Conservation (phyloP, 768 basidiomycete genomes). For the Multifurca ochricompacta region DNA sequence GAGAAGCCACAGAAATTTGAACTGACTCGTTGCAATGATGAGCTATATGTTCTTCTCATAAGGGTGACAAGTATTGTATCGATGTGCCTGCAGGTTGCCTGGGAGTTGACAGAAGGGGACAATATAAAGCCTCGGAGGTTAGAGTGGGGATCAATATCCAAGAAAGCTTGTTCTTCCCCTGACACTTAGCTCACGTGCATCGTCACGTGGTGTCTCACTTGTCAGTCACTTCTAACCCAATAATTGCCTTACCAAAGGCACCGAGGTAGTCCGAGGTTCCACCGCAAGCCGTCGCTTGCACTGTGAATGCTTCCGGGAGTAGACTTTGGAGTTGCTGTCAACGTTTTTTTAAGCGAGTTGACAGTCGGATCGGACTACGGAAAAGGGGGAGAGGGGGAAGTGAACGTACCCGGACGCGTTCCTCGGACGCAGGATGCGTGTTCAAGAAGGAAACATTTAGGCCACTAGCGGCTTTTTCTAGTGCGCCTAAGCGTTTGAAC, state of each 20-base stretch:
- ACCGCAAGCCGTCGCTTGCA: conserved; percentile 49
- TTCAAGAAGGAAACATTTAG: conserved; percentile 50
- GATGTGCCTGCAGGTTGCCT: too few relatives aligned
- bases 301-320: conserved; percentile 50
- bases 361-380: too few relatives aligned
- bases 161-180: too few relatives aligned
- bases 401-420: conserved; percentile 61
- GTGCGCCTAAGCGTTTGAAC: conserved; percentile 55
- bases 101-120: too few relatives aligned
- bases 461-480: conserved; percentile 37
- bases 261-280: conserved; percentile 18
- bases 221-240: background rate
- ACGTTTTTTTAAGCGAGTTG: background rate
- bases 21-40: background rate
- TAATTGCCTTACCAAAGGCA: background rate
- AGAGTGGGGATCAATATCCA: too few relatives aligned
- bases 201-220: background rate
- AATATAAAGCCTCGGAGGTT: too few relatives aligned
- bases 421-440: conserved; percentile 74
- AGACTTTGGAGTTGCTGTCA: conserved; percentile 37
- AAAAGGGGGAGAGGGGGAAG: background rate
- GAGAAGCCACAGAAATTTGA: too few relatives aligned
- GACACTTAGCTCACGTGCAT: background rate
- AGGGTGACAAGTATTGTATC: too few relatives aligned
- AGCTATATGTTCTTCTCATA: too few relatives aligned